Evolutionary conservation across 176 grass and related monocot genomes (phyloP), one percentile per base, ranked within the genome.

Genomic region (Musa itinerans): DNA sequence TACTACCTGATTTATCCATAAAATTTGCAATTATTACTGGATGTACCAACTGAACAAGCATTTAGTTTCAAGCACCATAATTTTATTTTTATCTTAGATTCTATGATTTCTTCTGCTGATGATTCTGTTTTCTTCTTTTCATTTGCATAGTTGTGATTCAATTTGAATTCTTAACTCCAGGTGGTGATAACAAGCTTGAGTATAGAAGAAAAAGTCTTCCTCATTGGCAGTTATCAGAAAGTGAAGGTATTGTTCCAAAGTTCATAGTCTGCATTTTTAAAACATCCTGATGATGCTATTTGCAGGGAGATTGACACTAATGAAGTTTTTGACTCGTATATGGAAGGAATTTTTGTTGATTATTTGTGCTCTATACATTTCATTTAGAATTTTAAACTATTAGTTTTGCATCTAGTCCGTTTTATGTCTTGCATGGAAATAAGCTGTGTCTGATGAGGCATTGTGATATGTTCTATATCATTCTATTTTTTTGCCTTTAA

Each of bases 151-250:
- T 12, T 22, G 10, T 65, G 22, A 16, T 19, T 88, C 82, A 73
- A 54, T 68, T 85, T 94, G 7, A 16, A 77, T 63, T 80, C 11
- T 74, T 86, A 27, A 9, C 56, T 83, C 54, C 72, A 97, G 95
- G 95, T 99, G 63, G 89, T 92, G 63, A 86, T 99, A 89, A 99
- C 90, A 75, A 99, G 88, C 74, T 83, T 88, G 61, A 81, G 75
- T 73, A 86, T 89, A 63, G 72, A 85, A 78, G 88, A 74, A 65
- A 89, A 86, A 15, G 83, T 99, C 21, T 83, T 89, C n/a, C 83
- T 99, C 67, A 92, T 94, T 10, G 95, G 95, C 53, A 99, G 95
- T 81, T 87, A 99, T 79, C 72, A 89, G 83, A 94, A 87, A 83
- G 58, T 63, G 68, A 76, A 89, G 90, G 95, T 99, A 84, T 71